These are phyloP conservation scores for Zostera marina DNA, from an alignment of 116 monocot genomes.

Conservation along the genomic window DNA sequence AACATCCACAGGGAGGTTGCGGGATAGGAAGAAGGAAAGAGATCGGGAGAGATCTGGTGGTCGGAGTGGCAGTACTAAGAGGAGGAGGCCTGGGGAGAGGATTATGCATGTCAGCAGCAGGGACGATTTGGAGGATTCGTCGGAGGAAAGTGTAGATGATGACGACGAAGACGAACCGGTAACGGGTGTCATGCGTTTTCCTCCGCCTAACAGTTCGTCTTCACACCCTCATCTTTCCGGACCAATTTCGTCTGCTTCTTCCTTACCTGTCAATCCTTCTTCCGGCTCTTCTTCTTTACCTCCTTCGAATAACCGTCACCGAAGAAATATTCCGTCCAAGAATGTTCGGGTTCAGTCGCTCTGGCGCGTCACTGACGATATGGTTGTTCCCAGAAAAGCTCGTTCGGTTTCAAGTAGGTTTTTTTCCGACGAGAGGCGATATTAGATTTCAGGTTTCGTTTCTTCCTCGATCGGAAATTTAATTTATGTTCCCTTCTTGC, in stretches of 20 bases:
- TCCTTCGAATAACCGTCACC: conserved; percentile 17
- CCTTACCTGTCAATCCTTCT: conserved; percentile 7
- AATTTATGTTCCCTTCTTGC: not conserved
- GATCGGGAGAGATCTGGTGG: conserved; percentile 38
- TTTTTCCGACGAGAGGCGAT: not conserved
- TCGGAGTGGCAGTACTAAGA: conserved; percentile 12
- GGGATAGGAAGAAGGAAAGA: conserved; percentile 61
- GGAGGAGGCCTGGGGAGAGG: conserved; percentile 68
- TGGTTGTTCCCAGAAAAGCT: conserved; percentile 88
- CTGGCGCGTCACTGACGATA: conserved; percentile 71
- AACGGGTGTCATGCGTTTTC: no score
- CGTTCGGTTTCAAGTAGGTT: conserved; percentile 40
- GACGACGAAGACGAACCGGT: conserved; percentile 56
- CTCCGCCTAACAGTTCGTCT: no score
- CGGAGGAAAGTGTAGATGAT: conserved; percentile 53
- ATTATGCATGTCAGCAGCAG: conserved; percentile 39
- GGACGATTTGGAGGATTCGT: conserved; percentile 48
- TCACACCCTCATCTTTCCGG: no score
- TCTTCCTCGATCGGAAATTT: conserved; percentile 4
- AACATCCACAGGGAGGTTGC: conserved; percentile 20
- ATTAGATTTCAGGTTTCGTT: conserved; percentile 1
- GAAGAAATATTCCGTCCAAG: conserved; percentile 41
- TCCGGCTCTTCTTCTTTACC: conserved; percentile 1
- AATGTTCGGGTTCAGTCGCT: conserved; percentile 22
- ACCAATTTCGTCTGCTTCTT: conserved; percentile 2